These are phyloP conservation scores for Aspergillus viridinutans DNA, from an alignment of 2,329 filamentous ascomycete species.

Conservation along the genomic window DNA sequence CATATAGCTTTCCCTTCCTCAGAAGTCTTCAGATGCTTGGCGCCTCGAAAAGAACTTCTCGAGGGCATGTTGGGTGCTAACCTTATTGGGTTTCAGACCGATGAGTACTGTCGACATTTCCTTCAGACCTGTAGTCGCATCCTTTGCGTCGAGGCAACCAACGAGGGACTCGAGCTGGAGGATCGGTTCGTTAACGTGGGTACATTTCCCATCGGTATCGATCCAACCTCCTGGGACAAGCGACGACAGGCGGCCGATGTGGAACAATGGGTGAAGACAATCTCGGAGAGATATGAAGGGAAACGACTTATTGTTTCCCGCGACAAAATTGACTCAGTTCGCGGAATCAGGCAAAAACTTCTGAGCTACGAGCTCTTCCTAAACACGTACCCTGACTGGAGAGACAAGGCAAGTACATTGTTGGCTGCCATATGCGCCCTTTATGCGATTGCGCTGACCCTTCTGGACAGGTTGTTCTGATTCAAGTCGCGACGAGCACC, in stretches of 20 bases:
- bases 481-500: conserved; percentile 88
- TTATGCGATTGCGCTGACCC: not conserved
- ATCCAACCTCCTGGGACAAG: conserved; percentile 68
- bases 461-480: conserved; percentile 64
- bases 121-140: conserved; percentile 91
- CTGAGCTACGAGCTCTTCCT: conserved; percentile 89
- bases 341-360: conserved; percentile 89
- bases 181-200: conserved; percentile 90
- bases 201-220: conserved; percentile 83
- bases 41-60: conserved; percentile 78
- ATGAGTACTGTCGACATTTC: conserved; percentile 91
- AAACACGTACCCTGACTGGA: conserved; percentile 88
- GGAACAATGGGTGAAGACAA: conserved; percentile 69
- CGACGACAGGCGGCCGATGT: conserved; percentile 71
- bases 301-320: conserved; percentile 89
- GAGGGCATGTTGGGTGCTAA: conserved; percentile 93
- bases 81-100: conserved; percentile 87
- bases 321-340: conserved; percentile 89
- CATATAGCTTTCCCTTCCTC: conserved; percentile 95
- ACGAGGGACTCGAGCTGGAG: conserved; percentile 83
- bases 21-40: conserved; percentile 89
- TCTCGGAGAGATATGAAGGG: conserved; percentile 78
- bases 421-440: not conserved
- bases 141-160: conserved; percentile 82
- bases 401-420: conserved; percentile 56